Conservation (phyloP, 176 grass and related monocot species). For the Lolium multiflorum region DNA sequence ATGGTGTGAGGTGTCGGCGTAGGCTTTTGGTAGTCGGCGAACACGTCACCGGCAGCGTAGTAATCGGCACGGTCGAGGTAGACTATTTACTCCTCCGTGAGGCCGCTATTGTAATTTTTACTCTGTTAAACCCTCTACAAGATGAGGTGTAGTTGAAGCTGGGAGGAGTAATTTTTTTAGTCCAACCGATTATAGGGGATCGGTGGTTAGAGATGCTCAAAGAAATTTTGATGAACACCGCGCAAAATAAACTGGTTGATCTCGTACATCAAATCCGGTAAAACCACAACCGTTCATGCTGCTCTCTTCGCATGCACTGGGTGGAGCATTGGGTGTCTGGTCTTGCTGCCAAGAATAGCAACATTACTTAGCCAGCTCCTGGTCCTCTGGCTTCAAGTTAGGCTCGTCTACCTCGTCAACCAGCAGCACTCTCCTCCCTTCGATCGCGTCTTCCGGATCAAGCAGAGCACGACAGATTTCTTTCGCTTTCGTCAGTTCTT, state of each 20-base stretch:
- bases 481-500: not conserved
- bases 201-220: too few relatives aligned
- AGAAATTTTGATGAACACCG: too few relatives aligned
- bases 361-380: not conserved
- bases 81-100: too few relatives aligned
- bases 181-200: too few relatives aligned
- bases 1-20: too few relatives aligned
- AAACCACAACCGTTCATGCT: not conserved
- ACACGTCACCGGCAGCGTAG: too few relatives aligned
- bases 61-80: too few relatives aligned
- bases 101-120: too few relatives aligned
- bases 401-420: not conserved
- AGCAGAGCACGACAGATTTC: not conserved
- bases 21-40: too few relatives aligned
- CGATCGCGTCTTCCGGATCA: slow-evolving; percentile 10
- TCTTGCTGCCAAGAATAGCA: slow-evolving; percentile 29
- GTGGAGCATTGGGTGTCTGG: not conserved
- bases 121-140: too few relatives aligned
- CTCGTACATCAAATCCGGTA: not conserved
- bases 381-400: not conserved
- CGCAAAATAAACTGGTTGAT: not conserved
- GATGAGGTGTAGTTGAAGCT: too few relatives aligned
- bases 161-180: too few relatives aligned
- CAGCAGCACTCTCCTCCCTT: not conserved
- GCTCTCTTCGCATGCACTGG: not conserved